Conservation (phyloP, 2,329 filamentous ascomycete genomes). For the Lachnum nothofagi region DNA sequence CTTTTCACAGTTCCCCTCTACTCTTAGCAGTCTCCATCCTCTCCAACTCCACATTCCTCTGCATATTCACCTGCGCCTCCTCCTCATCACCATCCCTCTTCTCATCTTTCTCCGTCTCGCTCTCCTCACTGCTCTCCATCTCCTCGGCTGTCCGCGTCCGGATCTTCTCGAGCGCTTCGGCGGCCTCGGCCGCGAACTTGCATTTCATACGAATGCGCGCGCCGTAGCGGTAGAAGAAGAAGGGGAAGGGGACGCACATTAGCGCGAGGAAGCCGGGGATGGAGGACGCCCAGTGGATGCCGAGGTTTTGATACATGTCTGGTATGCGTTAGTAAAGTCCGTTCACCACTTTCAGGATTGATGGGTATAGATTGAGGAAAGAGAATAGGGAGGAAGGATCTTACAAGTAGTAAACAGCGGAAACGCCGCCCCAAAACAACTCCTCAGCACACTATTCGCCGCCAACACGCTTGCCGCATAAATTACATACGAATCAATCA, state of each 20-base stretch:
- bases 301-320: constrained; percentile 46
- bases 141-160: not conserved
- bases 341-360: constrained; percentile 22
- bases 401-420: constrained; percentile 60
- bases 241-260: constrained; percentile 67
- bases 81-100: constrained; percentile 1
- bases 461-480: constrained; percentile 72
- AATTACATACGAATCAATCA: constrained; percentile 63
- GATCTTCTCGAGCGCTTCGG: constrained; percentile 28
- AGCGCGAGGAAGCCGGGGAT: constrained; percentile 71
- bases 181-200: constrained; percentile 65
- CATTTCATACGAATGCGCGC: constrained; percentile 57
- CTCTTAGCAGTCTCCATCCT: too few species aligned
- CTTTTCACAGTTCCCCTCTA: too few species aligned
- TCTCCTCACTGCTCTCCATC: not conserved
- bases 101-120: not conserved
- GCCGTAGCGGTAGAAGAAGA: constrained; percentile 72
- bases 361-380: constrained; percentile 35
- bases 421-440: constrained; percentile 66
- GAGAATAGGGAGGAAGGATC: constrained; percentile 6
- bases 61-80: not conserved
- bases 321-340: constrained; percentile 1
- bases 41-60: too few species aligned
- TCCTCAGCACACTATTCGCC: constrained; percentile 66
- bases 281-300: constrained; percentile 71